Evolutionary conservation across 495 filamentous ascomycete species (phyloP).

Genomic region (Podospora comata): DNA sequence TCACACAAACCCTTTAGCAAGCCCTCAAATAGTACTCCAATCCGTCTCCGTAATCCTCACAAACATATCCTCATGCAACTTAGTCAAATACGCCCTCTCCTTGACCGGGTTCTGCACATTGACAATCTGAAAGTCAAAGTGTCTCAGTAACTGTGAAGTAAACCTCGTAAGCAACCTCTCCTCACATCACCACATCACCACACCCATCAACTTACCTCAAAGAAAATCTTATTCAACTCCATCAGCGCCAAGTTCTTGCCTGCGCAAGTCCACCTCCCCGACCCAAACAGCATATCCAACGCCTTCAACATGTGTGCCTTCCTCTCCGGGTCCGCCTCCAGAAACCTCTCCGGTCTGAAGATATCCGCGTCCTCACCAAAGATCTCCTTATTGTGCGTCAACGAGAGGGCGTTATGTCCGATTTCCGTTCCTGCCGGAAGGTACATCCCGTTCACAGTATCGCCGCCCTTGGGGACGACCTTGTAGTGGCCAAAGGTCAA

Average conservation of each 20-base stretch:
- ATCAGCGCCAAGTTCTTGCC: conserved; percentile 17
- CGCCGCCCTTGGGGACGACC: conserved; percentile 44
- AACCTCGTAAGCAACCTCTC: background rate
- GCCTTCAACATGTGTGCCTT: background rate
- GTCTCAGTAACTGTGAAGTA: conserved; percentile 9
- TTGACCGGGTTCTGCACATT: background rate
- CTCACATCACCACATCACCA: background rate
- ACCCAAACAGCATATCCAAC: conserved; percentile 15
- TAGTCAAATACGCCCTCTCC: background rate
- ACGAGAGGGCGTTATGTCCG: conserved; percentile 34
- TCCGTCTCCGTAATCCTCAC: background rate
- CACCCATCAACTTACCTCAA: conserved; percentile 13
- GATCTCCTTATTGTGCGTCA: conserved; percentile 36
- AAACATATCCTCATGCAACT: background rate
- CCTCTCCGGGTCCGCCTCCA: conserved; percentile 22
- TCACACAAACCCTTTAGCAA: too few relatives aligned
- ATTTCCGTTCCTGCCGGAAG: conserved; percentile 49
- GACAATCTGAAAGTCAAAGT: conserved; percentile 21
- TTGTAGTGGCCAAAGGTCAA: conserved; percentile 32
- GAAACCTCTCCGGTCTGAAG: conserved; percentile 54
- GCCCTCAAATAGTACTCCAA: background rate
- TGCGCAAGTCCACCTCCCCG: conserved; percentile 20
- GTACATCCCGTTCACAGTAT: conserved; percentile 42
- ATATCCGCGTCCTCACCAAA: conserved; percentile 46
- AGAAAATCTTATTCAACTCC: conserved; percentile 21